These are phyloP conservation scores for Bolboschoenoplectus hybrid DNA, from an alignment of 202 grass and related monocot genomes.

Conservation along the genomic window DNA sequence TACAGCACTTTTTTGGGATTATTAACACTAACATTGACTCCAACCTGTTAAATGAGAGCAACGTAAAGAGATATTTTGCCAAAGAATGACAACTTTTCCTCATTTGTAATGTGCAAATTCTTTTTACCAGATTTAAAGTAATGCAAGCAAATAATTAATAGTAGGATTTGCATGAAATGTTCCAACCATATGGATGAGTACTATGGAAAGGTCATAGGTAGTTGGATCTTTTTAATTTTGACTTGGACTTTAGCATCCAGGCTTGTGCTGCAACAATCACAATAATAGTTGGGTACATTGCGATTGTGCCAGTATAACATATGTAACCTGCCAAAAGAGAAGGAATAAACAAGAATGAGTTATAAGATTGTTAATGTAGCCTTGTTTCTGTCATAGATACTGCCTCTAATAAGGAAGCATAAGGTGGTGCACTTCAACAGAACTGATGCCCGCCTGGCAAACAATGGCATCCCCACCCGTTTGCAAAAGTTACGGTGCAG, in stretches of 20 bases:
- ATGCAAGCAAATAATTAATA: neutral
- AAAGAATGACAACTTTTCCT: neutral
- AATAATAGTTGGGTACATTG: neutral
- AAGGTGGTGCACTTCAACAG: conserved; percentile 92
- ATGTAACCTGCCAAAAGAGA: neutral
- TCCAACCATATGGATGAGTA: neutral
- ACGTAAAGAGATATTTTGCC: neutral
- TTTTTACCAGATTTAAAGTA: neutral
- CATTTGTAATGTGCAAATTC: conserved; percentile 12
- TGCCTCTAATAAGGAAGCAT: conserved; percentile 87
- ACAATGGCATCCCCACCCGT: conserved; percentile 74
- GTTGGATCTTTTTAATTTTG: neutral
- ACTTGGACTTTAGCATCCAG: neutral
- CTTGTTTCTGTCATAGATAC: conserved; percentile 52
- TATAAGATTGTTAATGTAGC: conserved; percentile 31
- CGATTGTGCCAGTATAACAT: neutral
- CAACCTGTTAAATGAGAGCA: neutral
- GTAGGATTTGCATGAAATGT: neutral
- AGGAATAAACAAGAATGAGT: neutral
- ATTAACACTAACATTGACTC: neutral
- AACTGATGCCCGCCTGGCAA: conserved; percentile 87
- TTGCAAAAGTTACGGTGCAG: conserved; percentile 84
- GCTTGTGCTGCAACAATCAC: neutral
- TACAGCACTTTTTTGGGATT: neutral
- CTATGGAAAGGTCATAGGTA: neutral